Conservation (phyloP, 306 rosid genomes). For the Cicer judaicum region DNA sequence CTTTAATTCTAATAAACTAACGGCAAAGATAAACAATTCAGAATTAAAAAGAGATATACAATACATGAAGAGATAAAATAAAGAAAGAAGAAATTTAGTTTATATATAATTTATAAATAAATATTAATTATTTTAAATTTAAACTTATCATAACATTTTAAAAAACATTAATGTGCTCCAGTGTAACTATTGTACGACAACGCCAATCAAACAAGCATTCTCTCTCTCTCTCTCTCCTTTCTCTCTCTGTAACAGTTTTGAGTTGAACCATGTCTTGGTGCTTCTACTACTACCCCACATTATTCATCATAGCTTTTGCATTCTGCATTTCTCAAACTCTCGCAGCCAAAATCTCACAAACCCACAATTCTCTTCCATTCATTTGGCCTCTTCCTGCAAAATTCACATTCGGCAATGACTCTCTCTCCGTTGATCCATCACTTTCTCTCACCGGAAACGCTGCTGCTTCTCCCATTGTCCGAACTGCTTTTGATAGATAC, state of each 20-base stretch:
- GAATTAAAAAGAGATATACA: accelerated
- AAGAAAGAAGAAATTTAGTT: too few species aligned
- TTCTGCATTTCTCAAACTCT: conserved; percentile 45
- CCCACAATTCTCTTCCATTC: conserved; percentile 55
- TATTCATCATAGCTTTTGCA: conserved; percentile 39
- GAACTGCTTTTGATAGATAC: conserved; percentile 77
- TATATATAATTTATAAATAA: too few species aligned
- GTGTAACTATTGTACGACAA: too few species aligned
- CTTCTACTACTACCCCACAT: conserved; percentile 1
- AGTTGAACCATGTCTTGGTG: conserved; percentile 35
- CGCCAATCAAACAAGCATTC: too few species aligned
- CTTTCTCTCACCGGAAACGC: conserved; percentile 67
- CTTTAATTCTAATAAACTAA: too few species aligned
- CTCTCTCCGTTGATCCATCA: conserved; percentile 74
- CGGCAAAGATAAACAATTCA: too few species aligned
- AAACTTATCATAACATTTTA: too few species aligned
- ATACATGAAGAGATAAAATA: too few species aligned
- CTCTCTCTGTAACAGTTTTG: too few species aligned
- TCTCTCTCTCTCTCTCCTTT: too few species aligned
- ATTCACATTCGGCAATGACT: conserved; percentile 62
- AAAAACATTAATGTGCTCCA: too few species aligned
- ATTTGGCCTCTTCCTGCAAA: conserved; percentile 89
- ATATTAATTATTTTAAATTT: too few species aligned
- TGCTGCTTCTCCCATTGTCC: conserved; percentile 56
- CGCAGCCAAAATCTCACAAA: conserved; percentile 23